phyloP scores from a whole-genome alignment of 192 early-diverging fungal species.

The Backusella circina region DNA sequence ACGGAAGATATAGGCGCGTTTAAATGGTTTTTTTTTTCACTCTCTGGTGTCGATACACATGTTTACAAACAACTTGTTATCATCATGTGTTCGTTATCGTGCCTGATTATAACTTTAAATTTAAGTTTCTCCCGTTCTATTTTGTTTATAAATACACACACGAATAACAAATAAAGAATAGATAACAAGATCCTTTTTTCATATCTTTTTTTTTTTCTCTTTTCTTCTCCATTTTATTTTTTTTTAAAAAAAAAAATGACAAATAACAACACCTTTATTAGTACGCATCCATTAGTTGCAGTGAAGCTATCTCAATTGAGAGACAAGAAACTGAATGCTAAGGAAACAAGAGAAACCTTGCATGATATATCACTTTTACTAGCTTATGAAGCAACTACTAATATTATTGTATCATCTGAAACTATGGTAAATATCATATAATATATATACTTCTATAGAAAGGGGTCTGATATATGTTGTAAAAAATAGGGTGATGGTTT shows the following conservation, averaged over 20 bases:
- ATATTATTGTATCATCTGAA: slow-evolving; percentile 30
- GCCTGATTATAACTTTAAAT: neutral
- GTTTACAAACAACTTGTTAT: neutral
- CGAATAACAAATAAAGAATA: neutral
- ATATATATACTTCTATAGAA: neutral
- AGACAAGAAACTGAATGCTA: slow-evolving; percentile 38
- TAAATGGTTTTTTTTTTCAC: neutral
- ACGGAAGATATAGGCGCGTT: neutral
- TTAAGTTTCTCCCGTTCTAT: neutral
- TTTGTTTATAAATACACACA: neutral
- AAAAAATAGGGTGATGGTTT: slow-evolving; percentile 41
- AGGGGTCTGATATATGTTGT: neutral
- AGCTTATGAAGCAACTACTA: slow-evolving; percentile 60
- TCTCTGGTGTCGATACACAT: neutral
- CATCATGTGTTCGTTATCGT: neutral
- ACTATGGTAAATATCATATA: slow-evolving; percentile 18
- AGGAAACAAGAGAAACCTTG: slow-evolving; percentile 49
- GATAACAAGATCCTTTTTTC: neutral
- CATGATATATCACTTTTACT: slow-evolving; percentile 51
- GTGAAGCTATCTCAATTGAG: slow-evolving; percentile 59
- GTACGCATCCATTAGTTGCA: slow-evolving; percentile 54
- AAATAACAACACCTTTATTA: slow-evolving; percentile 27
- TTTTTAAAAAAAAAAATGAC: slow-evolving; percentile 14
- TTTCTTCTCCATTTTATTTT: slow-evolving; percentile 6
- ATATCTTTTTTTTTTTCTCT: neutral